phyloP scores from a whole-genome alignment of 768 basidiomycete genomes.

The Suillus occidentalis region DNA sequence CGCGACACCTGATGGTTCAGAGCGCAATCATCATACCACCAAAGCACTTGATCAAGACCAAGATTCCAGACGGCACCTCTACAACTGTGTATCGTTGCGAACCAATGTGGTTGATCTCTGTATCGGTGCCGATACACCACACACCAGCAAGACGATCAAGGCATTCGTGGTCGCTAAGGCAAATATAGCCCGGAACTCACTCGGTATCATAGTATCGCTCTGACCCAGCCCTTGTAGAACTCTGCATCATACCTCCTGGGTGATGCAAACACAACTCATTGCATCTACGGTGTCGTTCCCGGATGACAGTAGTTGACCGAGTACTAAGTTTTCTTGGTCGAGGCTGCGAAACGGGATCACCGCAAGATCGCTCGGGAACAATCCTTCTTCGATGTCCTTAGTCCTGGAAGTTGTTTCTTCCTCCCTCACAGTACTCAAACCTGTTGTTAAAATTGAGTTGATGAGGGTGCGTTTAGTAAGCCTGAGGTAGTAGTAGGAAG shows the following conservation, averaged over 20 bases:
- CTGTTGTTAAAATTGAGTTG: constrained; percentile 91
- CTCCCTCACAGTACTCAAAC: constrained; percentile 95
- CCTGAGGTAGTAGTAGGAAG: constrained; percentile 9
- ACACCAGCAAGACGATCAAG: constrained; percentile 98
- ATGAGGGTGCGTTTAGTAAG: constrained; percentile 72
- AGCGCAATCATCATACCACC: constrained; percentile 42
- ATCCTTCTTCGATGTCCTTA: constrained; percentile 97
- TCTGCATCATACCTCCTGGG: constrained; percentile 98
- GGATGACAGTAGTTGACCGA: constrained; percentile 91
- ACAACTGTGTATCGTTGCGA: constrained; percentile 99
- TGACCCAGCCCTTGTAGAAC: constrained; percentile 50
- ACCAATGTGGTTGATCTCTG: constrained; percentile 98
- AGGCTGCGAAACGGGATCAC: constrained; percentile 98
- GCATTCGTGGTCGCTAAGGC: constrained; percentile 97
- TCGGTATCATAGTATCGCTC: constrained; percentile 6
- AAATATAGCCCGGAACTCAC: background rate
- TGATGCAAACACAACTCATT: constrained; percentile 87
- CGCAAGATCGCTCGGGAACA: constrained; percentile 97
- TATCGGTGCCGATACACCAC: constrained; percentile 95
- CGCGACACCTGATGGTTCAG: constrained; percentile 84
- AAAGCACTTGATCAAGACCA: constrained; percentile 90
- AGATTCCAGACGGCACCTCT: constrained; percentile 93
- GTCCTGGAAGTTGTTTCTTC: constrained; percentile 96
- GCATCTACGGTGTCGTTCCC: constrained; percentile 99
- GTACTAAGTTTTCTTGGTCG: constrained; percentile 93